Conservation (phyloP, 2,329 filamentous ascomycete species). For the Neofusicoccum cordaticola region DNA sequence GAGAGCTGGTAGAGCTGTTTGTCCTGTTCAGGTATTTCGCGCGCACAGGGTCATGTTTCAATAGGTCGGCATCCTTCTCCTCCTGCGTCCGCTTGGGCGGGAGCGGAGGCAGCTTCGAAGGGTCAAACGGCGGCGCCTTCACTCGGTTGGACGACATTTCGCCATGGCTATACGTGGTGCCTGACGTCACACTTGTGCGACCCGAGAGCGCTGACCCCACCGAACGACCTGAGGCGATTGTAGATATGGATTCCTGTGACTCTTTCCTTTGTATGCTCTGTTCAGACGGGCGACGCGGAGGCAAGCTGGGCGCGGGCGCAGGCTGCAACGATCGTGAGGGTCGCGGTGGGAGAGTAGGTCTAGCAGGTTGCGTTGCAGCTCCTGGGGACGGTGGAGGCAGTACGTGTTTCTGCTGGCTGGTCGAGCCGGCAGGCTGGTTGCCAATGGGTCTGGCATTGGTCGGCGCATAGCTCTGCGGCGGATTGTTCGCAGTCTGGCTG, state of each 20-base stretch:
- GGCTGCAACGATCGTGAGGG: constrained; percentile 31
- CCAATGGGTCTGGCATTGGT: constrained; percentile 32
- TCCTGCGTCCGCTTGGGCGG: constrained; percentile 48
- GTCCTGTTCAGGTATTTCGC: constrained; percentile 7
- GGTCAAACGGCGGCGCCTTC: constrained; percentile 57
- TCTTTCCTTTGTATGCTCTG: constrained; percentile 32
- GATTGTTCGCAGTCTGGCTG: constrained; percentile 40
- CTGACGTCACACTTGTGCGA: constrained; percentile 37
- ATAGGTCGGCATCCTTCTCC: constrained; percentile 41
- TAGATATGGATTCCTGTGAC: constrained; percentile 51
- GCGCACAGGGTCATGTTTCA: constrained; percentile 18
- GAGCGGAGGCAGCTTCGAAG: constrained; percentile 53
- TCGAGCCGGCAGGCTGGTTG: constrained; percentile 37
- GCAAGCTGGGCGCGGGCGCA: constrained; percentile 42
- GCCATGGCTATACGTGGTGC: constrained; percentile 33
- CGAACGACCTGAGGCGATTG: constrained; percentile 46
- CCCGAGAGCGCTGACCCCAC: constrained; percentile 51
- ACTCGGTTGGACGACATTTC: constrained; percentile 36
- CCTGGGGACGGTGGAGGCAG: constrained; percentile 7
- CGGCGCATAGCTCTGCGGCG: constrained; percentile 37
- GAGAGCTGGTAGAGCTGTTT: constrained; percentile 2
- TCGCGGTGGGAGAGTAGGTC: constrained; percentile 51
- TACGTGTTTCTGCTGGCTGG: constrained; percentile 16
- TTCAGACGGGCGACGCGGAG: constrained; percentile 44
- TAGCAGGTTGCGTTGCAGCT: constrained; percentile 31